Conservation (phyloP, 176 grass and related monocot genomes). For the Aegilops umbellulata region DNA sequence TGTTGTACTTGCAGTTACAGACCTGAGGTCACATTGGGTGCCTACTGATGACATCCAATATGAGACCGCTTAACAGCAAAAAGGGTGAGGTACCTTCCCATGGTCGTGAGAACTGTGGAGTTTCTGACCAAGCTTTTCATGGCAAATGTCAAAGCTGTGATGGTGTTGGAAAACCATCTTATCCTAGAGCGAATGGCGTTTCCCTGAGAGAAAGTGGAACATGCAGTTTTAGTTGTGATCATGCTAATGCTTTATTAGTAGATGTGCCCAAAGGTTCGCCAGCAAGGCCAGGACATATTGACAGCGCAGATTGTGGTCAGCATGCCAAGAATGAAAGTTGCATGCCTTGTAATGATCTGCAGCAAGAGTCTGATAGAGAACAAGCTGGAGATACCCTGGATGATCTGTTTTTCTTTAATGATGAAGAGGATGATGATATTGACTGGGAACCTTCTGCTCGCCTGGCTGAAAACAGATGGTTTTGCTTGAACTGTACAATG, state of each 20-base stretch:
- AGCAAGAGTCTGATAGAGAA: conserved; percentile 39
- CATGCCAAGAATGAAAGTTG: conserved; percentile 37
- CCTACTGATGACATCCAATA: conserved; percentile 23
- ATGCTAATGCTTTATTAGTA: conserved; percentile 26
- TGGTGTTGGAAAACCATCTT: conserved; percentile 29
- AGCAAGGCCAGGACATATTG: conserved; percentile 30
- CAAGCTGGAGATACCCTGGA: conserved; percentile 51
- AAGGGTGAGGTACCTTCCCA: background rate
- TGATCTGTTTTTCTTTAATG: conserved; percentile 68
- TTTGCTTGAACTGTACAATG: conserved; percentile 80
- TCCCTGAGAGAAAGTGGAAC: conserved; percentile 35
- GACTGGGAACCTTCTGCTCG: conserved; percentile 74
- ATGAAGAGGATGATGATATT: conserved; percentile 83
- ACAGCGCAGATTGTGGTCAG: conserved; percentile 31
- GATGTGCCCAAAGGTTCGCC: conserved; percentile 14
- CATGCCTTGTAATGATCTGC: conserved; percentile 30
- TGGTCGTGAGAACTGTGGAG: conserved; percentile 18
- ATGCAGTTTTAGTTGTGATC: conserved; percentile 20
- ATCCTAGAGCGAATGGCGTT: conserved; percentile 25
- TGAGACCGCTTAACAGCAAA: conserved; percentile 11
- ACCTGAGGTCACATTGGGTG: conserved; percentile 5
- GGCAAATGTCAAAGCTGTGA: conserved; percentile 30
- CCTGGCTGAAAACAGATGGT: conserved; percentile 58
- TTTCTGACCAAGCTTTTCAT: conserved; percentile 35
- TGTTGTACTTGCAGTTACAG: conserved; percentile 8